A percentile compares a stretch with the other conserved stretches of the same genome.
These are phyloP conservation scores for Leishmania aethiopica DNA, from an alignment of 208 protist genomes.

Conservation along the genomic window DNA sequence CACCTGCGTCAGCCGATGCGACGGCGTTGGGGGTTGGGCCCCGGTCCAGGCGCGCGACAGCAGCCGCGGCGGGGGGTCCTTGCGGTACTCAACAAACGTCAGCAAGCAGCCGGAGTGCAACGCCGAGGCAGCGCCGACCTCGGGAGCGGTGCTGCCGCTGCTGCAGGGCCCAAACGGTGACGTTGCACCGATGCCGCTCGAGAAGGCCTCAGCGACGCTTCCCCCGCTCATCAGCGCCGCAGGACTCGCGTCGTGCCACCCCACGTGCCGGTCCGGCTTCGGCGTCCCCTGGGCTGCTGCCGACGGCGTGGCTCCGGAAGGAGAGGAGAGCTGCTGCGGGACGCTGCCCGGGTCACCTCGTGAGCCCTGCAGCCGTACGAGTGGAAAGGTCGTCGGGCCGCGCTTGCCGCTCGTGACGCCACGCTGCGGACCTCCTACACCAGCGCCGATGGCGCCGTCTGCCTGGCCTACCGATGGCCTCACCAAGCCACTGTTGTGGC, in stretches of 20 bases:
- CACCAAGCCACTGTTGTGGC: not conserved
- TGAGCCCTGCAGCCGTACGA: not conserved
- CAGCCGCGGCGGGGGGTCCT: conserved; percentile 21
- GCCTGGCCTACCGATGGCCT: not conserved
- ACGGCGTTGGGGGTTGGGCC: conserved; percentile 10
- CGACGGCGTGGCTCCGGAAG: not conserved
- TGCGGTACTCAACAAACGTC: conserved; percentile 29
- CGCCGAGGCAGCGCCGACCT: not conserved
- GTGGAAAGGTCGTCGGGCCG: not conserved
- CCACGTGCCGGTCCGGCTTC: conserved; percentile 22
- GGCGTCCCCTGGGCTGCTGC: not conserved
- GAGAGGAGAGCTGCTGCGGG: not conserved
- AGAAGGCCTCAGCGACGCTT: not conserved
- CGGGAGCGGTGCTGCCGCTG: not conserved
- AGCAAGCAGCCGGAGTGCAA: conserved; percentile 28
- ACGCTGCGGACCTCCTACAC: not conserved
- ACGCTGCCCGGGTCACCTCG: not conserved
- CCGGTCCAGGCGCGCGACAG: conserved; percentile 26
- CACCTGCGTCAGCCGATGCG: conserved; percentile 35
- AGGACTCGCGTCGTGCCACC: conserved; percentile 19
- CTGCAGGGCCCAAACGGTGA: not conserved
- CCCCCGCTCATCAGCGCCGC: not conserved
- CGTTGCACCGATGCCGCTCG: not conserved
- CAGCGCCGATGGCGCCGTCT: not conserved
- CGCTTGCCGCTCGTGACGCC: not conserved